Evolutionary conservation across 768 basidiomycete genomes (phyloP).

Genomic region (Fibroporia radiculosa): DNA sequence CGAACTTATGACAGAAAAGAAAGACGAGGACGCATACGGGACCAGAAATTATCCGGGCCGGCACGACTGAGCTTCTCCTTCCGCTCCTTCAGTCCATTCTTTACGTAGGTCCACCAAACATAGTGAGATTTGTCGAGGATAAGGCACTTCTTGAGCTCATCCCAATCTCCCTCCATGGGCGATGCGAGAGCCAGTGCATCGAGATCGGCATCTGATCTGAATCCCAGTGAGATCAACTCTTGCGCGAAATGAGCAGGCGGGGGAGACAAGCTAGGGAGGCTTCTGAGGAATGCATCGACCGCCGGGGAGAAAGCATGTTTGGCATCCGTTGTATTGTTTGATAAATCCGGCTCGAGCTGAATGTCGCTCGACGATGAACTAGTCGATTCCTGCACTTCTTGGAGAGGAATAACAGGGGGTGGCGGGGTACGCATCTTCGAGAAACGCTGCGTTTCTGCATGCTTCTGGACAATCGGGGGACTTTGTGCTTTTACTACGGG

Average conservation of each 20-base stretch:
- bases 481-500: too few relatives aligned
- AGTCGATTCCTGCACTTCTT: too few relatives aligned
- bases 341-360: too few relatives aligned
- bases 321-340: too few relatives aligned
- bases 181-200: not conserved
- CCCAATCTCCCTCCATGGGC: not conserved
- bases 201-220: not conserved
- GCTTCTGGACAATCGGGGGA: too few relatives aligned
- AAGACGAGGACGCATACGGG: not conserved
- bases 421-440: too few relatives aligned
- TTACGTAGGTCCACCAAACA: conserved; percentile 1
- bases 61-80: not conserved
- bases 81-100: not conserved
- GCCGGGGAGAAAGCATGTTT: not conserved
- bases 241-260: conserved; percentile 1
- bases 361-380: too few relatives aligned
- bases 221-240: not conserved
- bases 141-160: not conserved
- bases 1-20: not conserved
- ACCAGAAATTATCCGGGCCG: not conserved
- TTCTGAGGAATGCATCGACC: not conserved
- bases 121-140: not conserved
- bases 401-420: too few relatives aligned
- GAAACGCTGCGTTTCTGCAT: too few relatives aligned
- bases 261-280: not conserved